These are phyloP conservation scores for Arthrobotrys pseudoclavata DNA, from an alignment of 2,329 filamentous ascomycete species.

Conservation along the genomic window DNA sequence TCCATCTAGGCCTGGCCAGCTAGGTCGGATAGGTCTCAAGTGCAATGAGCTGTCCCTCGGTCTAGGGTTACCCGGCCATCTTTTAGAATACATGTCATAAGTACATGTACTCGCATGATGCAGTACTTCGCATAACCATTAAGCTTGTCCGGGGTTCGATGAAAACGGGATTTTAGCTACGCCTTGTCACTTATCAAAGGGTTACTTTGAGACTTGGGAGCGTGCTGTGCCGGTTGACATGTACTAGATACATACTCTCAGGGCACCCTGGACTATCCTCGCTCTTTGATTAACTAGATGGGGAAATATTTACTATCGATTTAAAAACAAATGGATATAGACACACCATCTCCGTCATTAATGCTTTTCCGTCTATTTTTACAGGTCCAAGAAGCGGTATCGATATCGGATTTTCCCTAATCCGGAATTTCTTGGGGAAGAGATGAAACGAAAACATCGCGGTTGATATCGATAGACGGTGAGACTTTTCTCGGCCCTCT, in stretches of 20 bases:
- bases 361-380: constrained; percentile 49
- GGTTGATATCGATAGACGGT: constrained; percentile 34
- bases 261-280: background rate
- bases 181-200: constrained; percentile 18
- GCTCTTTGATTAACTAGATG: constrained; percentile 9
- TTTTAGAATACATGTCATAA: constrained; percentile 25
- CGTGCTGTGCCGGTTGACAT: constrained; percentile 13
- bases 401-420: constrained; percentile 35
- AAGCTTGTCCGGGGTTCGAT: background rate
- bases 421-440: constrained; percentile 21
- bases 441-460: constrained; percentile 37
- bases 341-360: background rate
- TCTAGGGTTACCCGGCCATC: constrained; percentile 19
- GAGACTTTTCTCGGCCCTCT: background rate
- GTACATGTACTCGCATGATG: constrained; percentile 27
- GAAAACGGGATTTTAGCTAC: constrained; percentile 3
- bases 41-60: background rate
- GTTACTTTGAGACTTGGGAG: background rate
- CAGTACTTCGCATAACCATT: constrained; percentile 31
- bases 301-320: constrained; percentile 26
- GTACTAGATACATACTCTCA: background rate
- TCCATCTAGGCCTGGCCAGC: background rate
- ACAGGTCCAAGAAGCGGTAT: constrained; percentile 4
- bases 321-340: constrained; percentile 15
- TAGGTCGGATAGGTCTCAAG: background rate